A percentile compares a stretch with the other conserved stretches of the same genome.
Evolutionary conservation across 1,284 basidiomycete species (phyloP).

Genomic region (Trichosporon sp.): DNA sequence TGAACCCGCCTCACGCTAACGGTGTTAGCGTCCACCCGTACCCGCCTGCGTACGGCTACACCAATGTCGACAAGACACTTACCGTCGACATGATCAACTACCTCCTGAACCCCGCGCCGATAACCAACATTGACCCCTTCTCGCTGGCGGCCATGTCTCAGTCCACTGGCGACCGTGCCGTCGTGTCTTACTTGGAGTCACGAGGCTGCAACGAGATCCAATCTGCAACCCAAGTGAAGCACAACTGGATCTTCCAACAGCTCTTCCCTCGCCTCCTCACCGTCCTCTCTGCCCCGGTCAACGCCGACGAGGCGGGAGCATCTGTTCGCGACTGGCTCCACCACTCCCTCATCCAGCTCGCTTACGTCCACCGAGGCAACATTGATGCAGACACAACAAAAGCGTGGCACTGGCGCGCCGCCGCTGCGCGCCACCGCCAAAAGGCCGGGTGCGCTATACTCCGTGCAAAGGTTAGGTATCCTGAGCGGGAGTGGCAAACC

Average conservation of each 20-base stretch:
- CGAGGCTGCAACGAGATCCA: constrained; percentile 35
- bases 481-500: constrained; percentile 30
- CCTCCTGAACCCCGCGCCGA: constrained; percentile 21
- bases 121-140: constrained; percentile 22
- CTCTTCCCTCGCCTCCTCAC: constrained; percentile 33
- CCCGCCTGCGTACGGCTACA: constrained; percentile 4
- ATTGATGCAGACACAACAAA: constrained; percentile 27
- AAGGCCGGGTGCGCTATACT: constrained; percentile 31
- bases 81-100: constrained; percentile 21
- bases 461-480: constrained; percentile 29
- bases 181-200: constrained; percentile 34
- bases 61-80: constrained; percentile 14
- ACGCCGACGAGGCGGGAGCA: constrained; percentile 19
- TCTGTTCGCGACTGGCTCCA: constrained; percentile 29
- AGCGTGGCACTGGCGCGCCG: constrained; percentile 24
- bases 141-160: constrained; percentile 25
- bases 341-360: constrained; percentile 30
- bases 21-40: constrained; percentile 3
- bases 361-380: constrained; percentile 35
- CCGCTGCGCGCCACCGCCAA: constrained; percentile 23
- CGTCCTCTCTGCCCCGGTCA: constrained; percentile 13
- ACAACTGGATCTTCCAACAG: constrained; percentile 36
- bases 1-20: not conserved
- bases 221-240: constrained; percentile 26
- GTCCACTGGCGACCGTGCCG: constrained; percentile 21